These are phyloP conservation scores for Diplocarpon rosae DNA, from an alignment of 2,329 filamentous ascomycete genomes.

Conservation along the genomic window DNA sequence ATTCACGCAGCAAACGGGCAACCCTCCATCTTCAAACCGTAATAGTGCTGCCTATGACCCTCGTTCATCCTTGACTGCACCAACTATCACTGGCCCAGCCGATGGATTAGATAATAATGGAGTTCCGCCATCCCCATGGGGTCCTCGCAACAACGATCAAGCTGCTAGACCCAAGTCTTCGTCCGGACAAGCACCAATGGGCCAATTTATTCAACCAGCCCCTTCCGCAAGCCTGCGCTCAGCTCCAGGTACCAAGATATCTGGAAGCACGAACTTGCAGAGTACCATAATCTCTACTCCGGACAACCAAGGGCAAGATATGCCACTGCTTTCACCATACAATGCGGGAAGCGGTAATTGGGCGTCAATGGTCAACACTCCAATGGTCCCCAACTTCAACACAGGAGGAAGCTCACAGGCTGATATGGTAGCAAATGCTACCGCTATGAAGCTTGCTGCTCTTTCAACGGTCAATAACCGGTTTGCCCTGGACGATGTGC, in stretches of 20 bases:
- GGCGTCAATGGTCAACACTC: slow-evolving; percentile 97
- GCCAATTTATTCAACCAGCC: slow-evolving; percentile 81
- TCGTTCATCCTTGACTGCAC: slow-evolving; percentile 59
- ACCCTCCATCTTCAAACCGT: slow-evolving; percentile 79
- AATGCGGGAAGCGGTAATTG: slow-evolving; percentile 77
- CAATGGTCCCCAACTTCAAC: slow-evolving; percentile 82
- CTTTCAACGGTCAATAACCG: slow-evolving; percentile 97
- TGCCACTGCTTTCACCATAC: slow-evolving; percentile 80
- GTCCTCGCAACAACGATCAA: slow-evolving; percentile 38
- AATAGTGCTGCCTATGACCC: slow-evolving; percentile 78
- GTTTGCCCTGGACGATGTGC: slow-evolving; percentile 90
- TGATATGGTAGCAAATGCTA: slow-evolving; percentile 97
- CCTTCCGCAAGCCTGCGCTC: slow-evolving; percentile 68
- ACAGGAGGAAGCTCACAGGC: slow-evolving; percentile 52
- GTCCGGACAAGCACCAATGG: slow-evolving; percentile 74
- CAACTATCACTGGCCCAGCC: slow-evolving; percentile 61
- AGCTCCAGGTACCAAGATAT: slow-evolving; percentile 53
- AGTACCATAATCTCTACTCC: slow-evolving; percentile 69
- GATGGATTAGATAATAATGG: slow-evolving; percentile 49
- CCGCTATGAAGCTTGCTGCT: slow-evolving; percentile 96
- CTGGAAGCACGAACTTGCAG: slow-evolving; percentile 62
- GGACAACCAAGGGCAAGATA: slow-evolving; percentile 56
- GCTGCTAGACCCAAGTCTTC: slow-evolving; percentile 64
- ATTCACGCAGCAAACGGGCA: slow-evolving; percentile 89
- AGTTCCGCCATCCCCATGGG: slow-evolving; percentile 75